Evolutionary conservation across 2,329 filamentous ascomycete genomes (phyloP).

Genomic region (Xylariaceae sp.): DNA sequence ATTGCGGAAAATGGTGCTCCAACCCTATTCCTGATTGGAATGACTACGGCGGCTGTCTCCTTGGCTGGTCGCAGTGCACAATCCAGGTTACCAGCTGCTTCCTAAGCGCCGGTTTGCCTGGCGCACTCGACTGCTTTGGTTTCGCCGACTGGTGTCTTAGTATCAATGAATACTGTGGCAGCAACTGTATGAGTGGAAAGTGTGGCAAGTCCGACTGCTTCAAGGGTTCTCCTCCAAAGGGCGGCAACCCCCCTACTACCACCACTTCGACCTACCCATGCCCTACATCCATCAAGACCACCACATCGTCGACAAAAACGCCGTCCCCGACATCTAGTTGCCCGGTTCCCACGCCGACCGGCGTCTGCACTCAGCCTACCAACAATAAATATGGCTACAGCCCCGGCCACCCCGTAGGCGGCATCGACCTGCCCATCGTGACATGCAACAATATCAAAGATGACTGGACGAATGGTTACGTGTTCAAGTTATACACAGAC

Average conservation of each 20-base stretch:
- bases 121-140: conserved; percentile 55
- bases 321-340: conserved; percentile 39
- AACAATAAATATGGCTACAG: conserved; percentile 69
- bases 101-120: conserved; percentile 57
- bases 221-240: conserved; percentile 48
- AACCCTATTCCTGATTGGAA: conserved; percentile 55
- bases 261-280: conserved; percentile 45
- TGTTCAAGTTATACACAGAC: conserved; percentile 60
- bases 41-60: conserved; percentile 49
- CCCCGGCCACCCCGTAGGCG: conserved; percentile 63
- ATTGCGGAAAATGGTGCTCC: conserved; percentile 55
- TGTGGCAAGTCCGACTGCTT: conserved; percentile 50
- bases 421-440: conserved; percentile 57
- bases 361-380: conserved; percentile 59
- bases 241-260: conserved; percentile 43
- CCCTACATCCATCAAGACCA: conserved; percentile 37
- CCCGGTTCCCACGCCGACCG: conserved; percentile 54
- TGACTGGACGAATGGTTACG: conserved; percentile 48
- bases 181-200: conserved; percentile 43
- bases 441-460: conserved; percentile 58
- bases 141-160: conserved; percentile 57
- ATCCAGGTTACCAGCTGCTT: conserved; percentile 59
- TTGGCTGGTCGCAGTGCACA: conserved; percentile 51
- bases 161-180: conserved; percentile 52
- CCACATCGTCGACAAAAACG: conserved; percentile 37